These are phyloP conservation scores for Pseudopithomyces chartarum DNA, from an alignment of 2,329 filamentous ascomycete species.

Conservation along the genomic window DNA sequence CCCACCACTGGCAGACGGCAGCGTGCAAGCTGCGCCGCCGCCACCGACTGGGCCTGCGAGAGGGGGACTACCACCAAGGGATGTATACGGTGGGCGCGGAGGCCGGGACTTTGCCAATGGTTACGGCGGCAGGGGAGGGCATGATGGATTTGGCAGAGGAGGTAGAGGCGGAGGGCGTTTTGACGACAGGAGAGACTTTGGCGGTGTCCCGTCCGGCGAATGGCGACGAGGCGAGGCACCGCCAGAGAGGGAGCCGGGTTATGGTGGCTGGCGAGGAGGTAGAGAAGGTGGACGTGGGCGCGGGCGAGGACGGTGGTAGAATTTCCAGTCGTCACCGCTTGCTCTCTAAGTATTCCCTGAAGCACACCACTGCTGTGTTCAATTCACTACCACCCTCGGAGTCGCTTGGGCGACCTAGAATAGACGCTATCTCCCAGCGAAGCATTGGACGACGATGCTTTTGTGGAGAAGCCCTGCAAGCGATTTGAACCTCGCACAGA, in stretches of 20 bases:
- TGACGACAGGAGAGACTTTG: constrained; percentile 47
- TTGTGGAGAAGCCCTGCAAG: too few relatives aligned
- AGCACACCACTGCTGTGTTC: too few relatives aligned
- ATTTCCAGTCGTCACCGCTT: background rate
- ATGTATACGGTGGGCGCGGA: constrained; percentile 30
- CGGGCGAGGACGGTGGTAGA: constrained; percentile 38
- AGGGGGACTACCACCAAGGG: constrained; percentile 33
- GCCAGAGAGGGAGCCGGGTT: constrained; percentile 53
- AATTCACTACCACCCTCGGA: too few relatives aligned
- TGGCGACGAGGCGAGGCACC: constrained; percentile 70
- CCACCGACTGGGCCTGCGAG: constrained; percentile 43
- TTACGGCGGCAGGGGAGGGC: constrained; percentile 38
- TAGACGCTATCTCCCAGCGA: too few relatives aligned
- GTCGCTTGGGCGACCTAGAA: too few relatives aligned
- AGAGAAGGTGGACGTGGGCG: constrained; percentile 46
- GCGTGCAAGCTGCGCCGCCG: constrained; percentile 67
- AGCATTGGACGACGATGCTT: too few relatives aligned
- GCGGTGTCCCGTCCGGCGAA: constrained; percentile 61
- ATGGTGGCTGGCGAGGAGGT: constrained; percentile 26
- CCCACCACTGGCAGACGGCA: constrained; percentile 74
- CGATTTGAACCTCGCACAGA: too few relatives aligned
- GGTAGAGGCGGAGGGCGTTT: constrained; percentile 44
- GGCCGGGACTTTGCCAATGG: constrained; percentile 33
- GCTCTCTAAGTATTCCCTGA: too few relatives aligned
- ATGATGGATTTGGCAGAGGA: constrained; percentile 43